Percentiles rank a stretch among this genome's conserved stretches.
Conservation (phyloP, 1,139 yeast genomes). For the Maudiozyma humilis region DNA sequence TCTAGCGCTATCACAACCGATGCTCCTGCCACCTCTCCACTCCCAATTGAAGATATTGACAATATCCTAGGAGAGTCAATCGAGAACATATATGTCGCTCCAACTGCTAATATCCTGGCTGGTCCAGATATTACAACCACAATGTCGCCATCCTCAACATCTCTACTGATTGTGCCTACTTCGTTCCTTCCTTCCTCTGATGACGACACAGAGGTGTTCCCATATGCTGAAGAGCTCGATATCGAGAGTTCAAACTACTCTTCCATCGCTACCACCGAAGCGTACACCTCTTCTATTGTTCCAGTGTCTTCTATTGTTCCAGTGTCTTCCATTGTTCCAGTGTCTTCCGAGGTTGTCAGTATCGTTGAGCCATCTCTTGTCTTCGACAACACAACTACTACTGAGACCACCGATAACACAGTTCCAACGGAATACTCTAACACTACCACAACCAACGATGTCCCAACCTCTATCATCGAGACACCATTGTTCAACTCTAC, state of each 20-base stretch:
- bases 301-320: not conserved
- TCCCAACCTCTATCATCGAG: not conserved
- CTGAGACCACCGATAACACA: not conserved
- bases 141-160: not conserved
- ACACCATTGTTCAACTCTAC: not conserved
- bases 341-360: not conserved
- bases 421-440: no score
- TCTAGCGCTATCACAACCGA: not conserved
- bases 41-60: not conserved
- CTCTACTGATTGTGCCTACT: not conserved
- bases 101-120: not conserved
- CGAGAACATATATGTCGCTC: not conserved
- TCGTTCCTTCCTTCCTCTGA: not conserved
- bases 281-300: not conserved
- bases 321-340: not conserved
- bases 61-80: conserved; percentile 1
- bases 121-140: not conserved
- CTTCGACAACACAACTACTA: not conserved
- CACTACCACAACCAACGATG: no score
- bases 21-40: not conserved
- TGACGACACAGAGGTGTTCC: no score
- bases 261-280: not conserved
- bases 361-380: not conserved
- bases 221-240: not conserved
- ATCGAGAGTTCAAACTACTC: not conserved